Evolutionary conservation across 2,329 filamentous ascomycete genomes (phyloP), one percentile per base, ranked within the genome.

Genomic region (Phialophora expanda): DNA sequence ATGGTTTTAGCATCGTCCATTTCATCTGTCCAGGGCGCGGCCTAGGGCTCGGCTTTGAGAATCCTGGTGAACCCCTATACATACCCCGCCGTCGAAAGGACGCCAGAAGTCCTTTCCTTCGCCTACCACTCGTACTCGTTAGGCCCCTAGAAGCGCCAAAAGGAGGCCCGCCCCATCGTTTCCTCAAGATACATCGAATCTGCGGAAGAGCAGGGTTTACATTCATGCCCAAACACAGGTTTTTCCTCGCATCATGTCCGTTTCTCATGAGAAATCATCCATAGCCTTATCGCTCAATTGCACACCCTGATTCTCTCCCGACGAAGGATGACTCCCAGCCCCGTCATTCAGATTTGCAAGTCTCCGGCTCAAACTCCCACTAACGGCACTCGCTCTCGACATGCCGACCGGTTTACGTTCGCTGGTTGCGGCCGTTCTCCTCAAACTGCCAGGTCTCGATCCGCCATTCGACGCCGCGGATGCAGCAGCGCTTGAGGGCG

Each of bases 201-300:
- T 41, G 17, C 14, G 38, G 38, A n/a, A 17, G 38, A 17, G 38
- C 14, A 41, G 38, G 17, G 17, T 14, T 17, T 14, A n/a, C 17
- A 17, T 44, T 44, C 14, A 44, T 44, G 38, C 38, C 38, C 38
- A 44, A n/a, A n/a, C 17, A 41, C 20, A 24, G 4, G 26, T 53
- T 26, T 5, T 26, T 8, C n/a, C n/a, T 28, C 9, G 22, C 20
- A 26, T 24, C 20, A n/a, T 24, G 20, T 28, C 26, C 48, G 26
- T 24, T 28, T 53, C 22, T 55, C 53, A 55, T 55, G 62, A 71
- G 57, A 66, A 91, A 78, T 91, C 89, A 78, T 92, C 89, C 88
- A 92, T 91, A n/a, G 90, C 88, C 78, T 86, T 88, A 76, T 93
- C 90, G 73, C 87, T 87, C 73, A 93, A 81, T 71, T 87, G 89